phyloP scores from a whole-genome alignment of 179 eudicot species.

The Vitellaria paradoxa region DNA sequence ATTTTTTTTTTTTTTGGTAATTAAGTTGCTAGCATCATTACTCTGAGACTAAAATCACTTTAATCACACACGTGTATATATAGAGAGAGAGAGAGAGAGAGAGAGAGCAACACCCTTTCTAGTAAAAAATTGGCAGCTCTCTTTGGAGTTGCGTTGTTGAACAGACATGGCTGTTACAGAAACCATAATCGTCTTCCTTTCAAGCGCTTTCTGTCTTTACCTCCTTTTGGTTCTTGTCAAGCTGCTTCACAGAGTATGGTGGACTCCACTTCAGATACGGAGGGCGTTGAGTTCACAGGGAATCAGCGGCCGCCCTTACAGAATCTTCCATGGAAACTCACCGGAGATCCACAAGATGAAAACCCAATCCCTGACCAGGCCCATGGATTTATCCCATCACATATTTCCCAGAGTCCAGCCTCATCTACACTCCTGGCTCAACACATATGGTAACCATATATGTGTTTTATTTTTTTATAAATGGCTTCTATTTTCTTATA shows the following conservation, averaged over 20 bases:
- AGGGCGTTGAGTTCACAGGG: constrained; percentile 7
- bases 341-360: constrained; percentile 16
- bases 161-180: too few species aligned
- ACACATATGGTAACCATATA: constrained; percentile 14
- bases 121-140: background rate
- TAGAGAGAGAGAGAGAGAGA: too few species aligned
- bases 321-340: constrained; percentile 19
- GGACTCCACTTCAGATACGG: constrained; percentile 14
- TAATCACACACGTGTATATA: too few species aligned
- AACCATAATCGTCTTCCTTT: background rate
- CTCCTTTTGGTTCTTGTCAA: background rate
- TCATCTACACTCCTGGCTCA: constrained; percentile 13
- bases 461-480: too few species aligned
- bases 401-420: constrained; percentile 17
- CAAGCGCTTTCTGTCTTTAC: background rate
- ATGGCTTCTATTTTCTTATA: too few species aligned
- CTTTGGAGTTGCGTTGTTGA: too few species aligned
- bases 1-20: too few species aligned
- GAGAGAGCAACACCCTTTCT: too few species aligned
- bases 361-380: constrained; percentile 6
- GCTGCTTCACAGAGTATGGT: constrained; percentile 19
- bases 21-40: too few species aligned
- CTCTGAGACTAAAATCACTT: too few species aligned
- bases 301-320: constrained; percentile 20
- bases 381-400: constrained; percentile 14